phyloP scores from a whole-genome alignment of 805 yeast species.

The Candida gorgasii region DNA sequence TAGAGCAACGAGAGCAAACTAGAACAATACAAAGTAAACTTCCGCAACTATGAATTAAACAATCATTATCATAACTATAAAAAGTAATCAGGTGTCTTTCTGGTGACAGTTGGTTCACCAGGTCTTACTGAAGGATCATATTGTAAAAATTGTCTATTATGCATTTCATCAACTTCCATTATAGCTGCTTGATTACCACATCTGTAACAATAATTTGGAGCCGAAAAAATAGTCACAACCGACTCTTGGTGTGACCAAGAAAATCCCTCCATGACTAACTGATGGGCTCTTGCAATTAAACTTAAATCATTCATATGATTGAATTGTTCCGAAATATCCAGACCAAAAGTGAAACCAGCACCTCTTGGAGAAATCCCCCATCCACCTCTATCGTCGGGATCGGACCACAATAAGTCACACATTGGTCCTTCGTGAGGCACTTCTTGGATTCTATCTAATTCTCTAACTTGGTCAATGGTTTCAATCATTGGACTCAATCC shows the following conservation, averaged over 20 bases:
- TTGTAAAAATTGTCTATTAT: conserved; percentile 87
- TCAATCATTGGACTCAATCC: conserved; percentile 95
- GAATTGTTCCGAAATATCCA: conserved; percentile 90
- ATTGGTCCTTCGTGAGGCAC: conserved; percentile 98
- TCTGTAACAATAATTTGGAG: conserved; percentile 95
- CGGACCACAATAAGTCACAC: conserved; percentile 97
- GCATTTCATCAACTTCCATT: conserved; percentile 96
- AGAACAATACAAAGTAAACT: not conserved
- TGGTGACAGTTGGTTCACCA: conserved; percentile 95
- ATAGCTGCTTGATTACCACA: conserved; percentile 98
- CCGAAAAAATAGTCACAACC: conserved; percentile 91
- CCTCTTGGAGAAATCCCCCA: conserved; percentile 99
- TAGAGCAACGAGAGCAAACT: no score
- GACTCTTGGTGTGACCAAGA: conserved; percentile 93
- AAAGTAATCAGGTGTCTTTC: conserved; percentile 97
- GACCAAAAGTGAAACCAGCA: conserved; percentile 98
- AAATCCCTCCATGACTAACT: conserved; percentile 96
- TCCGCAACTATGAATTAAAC: not conserved
- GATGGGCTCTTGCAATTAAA: conserved; percentile 92
- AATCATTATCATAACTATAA: conserved; percentile 39
- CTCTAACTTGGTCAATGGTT: conserved; percentile 89
- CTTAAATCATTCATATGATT: conserved; percentile 86
- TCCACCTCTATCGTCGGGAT: conserved; percentile 96
- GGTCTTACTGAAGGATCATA: conserved; percentile 97
- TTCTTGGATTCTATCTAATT: conserved; percentile 87